These are phyloP conservation scores for Kandelia obovata DNA, from an alignment of 345 rosid species.

Conservation along the genomic window DNA sequence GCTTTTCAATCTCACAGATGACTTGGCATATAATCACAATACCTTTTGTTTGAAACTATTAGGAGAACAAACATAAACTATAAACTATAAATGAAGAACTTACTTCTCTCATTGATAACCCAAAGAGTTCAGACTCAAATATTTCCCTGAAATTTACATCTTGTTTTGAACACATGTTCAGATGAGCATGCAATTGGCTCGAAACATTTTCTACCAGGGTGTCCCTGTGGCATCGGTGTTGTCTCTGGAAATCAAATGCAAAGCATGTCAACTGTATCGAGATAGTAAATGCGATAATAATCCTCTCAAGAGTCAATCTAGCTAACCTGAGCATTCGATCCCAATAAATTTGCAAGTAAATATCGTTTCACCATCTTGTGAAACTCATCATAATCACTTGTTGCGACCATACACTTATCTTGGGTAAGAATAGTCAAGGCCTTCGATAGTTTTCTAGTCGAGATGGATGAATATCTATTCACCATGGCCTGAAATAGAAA, in stretches of 20 bases:
- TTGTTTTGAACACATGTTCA: constrained; percentile 30
- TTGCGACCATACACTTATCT: constrained; percentile 80
- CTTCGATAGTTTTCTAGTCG: constrained; percentile 12
- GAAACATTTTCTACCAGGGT: constrained; percentile 49
- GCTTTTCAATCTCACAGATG: not conserved
- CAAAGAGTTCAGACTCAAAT: constrained; percentile 73
- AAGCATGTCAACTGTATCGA: not conserved
- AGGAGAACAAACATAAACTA: not conserved
- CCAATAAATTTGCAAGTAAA: constrained; percentile 51
- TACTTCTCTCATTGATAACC: constrained; percentile 64
- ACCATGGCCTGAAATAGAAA: too few relatives aligned
- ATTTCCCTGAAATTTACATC: constrained; percentile 68
- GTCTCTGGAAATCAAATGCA: constrained; percentile 40
- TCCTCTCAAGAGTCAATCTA: not conserved
- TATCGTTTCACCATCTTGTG: constrained; percentile 62
- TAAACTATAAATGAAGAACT: constrained; percentile 18
- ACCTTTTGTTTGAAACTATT: not conserved
- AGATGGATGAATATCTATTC: too few relatives aligned
- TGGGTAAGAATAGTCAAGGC: constrained; percentile 65
- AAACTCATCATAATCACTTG: constrained; percentile 75
- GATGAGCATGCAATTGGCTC: constrained; percentile 37
- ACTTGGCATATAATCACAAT: not conserved
- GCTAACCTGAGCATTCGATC: constrained; percentile 74
- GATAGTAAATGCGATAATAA: too few relatives aligned
- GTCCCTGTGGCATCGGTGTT: constrained; percentile 54